Base-by-base conservation (phyloP, 495 filamentous ascomycete species). In the Hyaloscypha variabilis region DNA sequence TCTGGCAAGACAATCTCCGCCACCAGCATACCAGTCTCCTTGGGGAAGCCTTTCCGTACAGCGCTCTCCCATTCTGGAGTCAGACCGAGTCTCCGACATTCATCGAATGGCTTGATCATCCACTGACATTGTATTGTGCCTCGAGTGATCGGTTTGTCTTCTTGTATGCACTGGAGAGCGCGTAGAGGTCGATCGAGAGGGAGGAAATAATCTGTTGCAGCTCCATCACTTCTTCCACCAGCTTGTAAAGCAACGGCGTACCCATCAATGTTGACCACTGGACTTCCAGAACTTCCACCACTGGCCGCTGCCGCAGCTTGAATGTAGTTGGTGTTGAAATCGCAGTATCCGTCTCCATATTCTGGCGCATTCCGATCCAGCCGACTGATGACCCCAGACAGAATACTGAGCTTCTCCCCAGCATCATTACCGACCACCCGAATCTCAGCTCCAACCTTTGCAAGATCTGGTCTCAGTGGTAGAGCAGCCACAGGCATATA, bases 261-360 rank as follows among this genome's bases (percentile, higher is more conserved):
- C 1, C 95, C 95, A 74, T 97, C 92, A 39, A 97, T 89, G 72
- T 98, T 96, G 64, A 99, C 94, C 2, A 99, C 95, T 1, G 95
- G 95, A 87, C 91, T 95, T 29, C 95, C 95, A 11, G 96, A 98
- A 78, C 92, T 96, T 68, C 95, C 95, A 63, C 95, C 95, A 75
- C 91, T 97, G 13, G 95, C 95, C 8, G 95, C 94, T 29, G 95
- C 95, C 17, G 94, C 96, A 65, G 95, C 95, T 81, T 99, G 95
- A 67, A 98, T 98, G 77, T 99, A 99, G 76, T 97, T 97, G 36
- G 95, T 99, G 74, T 99, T 99, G 82, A 99, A 99, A 73, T 99
- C 95, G 76, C 94, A 94, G 76, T 99, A 99, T 2, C 95, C 95
- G 66, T 98, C 95, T 39, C 95, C 94, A 69, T 99, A 99, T 70